Conservation (phyloP, 257 asterid genomes). For the Solanum sparsipilum region DNA sequence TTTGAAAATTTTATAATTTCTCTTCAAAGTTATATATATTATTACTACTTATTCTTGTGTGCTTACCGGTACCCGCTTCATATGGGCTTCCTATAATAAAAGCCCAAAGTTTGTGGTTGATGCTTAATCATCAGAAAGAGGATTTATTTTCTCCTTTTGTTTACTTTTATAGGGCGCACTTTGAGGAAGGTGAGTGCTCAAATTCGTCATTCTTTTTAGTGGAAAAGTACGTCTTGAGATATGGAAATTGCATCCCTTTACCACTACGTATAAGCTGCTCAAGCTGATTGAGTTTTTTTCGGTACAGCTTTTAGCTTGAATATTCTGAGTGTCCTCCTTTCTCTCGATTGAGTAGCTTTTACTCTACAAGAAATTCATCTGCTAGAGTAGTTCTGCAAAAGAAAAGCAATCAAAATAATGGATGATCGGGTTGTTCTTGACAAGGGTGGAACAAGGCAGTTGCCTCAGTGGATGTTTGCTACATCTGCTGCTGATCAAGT, state of each 20-base stretch:
- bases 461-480: slow-evolving; percentile 12
- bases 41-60: not conserved
- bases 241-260: not conserved
- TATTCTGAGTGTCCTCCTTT: not conserved
- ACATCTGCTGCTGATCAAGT: slow-evolving; percentile 2
- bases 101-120: not conserved
- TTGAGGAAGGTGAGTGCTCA: not conserved
- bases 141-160: not conserved
- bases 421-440: not conserved
- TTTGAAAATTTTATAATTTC: not conserved
- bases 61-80: not conserved
- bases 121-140: not conserved
- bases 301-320: not conserved
- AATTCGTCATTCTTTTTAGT: not conserved
- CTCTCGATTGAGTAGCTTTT: not conserved
- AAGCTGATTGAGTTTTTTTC: not conserved
- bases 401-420: not conserved
- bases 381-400: not conserved
- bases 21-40: not conserved
- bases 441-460: slow-evolving; percentile 1
- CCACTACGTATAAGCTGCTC: not conserved
- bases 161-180: not conserved
- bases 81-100: not conserved
- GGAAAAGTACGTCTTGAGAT: not conserved
- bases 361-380: not conserved